Conservation (phyloP, 192 early-diverging fungal species). For the Backusella macrospora region DNA sequence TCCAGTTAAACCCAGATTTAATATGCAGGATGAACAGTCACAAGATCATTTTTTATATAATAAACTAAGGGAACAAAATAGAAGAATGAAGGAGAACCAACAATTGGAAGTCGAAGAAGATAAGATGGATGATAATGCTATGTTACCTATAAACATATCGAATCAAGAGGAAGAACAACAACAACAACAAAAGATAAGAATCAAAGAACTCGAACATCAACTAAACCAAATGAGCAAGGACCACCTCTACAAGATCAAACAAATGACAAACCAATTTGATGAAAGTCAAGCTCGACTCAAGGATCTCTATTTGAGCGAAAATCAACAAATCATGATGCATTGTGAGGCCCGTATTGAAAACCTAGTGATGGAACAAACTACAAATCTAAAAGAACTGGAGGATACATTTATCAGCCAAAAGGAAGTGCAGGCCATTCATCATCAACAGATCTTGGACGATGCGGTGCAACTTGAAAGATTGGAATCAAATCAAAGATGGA, state of each 20-base stretch:
- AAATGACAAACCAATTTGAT: not conserved
- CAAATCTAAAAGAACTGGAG: not conserved
- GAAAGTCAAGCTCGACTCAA: not conserved
- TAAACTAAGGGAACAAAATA: not conserved
- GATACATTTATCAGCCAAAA: slow-evolving; percentile 15
- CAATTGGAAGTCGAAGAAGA: slow-evolving; percentile 2
- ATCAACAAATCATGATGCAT: slow-evolving; percentile 22
- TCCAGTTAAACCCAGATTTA: not conserved
- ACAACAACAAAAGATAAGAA: not conserved
- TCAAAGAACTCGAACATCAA: not conserved
- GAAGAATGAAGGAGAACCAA: not conserved
- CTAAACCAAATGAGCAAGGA: no score
- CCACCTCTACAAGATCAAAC: not conserved
- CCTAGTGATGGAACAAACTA: slow-evolving; percentile 15
- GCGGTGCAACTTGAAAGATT: not conserved
- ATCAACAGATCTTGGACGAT: not conserved
- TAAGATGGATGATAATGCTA: not conserved
- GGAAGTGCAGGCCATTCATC: not conserved
- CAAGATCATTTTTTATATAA: not conserved
- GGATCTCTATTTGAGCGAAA: slow-evolving; percentile 13
- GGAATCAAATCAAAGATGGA: not conserved
- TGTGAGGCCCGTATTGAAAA: slow-evolving; percentile 24
- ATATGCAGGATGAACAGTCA: not conserved
- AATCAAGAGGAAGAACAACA: no score
- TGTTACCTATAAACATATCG: not conserved